Evolutionary conservation across 2,329 filamentous ascomycete species (phyloP), one percentile per base, ranked within the genome.

Genomic region (Atkinsonella hypoxylon): DNA sequence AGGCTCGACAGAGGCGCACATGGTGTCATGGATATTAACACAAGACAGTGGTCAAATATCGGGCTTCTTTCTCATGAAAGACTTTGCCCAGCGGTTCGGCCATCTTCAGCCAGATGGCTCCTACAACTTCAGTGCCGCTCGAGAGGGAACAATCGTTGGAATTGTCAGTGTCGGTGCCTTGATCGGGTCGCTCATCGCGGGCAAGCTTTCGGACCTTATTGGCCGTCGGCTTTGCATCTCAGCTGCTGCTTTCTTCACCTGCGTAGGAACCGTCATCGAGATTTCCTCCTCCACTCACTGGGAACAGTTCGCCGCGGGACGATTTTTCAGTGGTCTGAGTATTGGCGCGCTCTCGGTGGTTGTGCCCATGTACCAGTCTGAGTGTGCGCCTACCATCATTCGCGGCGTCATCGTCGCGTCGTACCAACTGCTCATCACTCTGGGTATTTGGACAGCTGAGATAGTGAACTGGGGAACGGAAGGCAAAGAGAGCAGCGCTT

Each of bases 391-490:
- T 0, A 74, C 79, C 53, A 75, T 79, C 52, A 77, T 86, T 47
- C 77, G 83, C 57, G 81, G 81, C 58, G 71, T 80, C 7, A 71
- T 85, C 39, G 75, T 86, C 30, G 74, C 76, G 1, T 77, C 74
- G 48, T 86, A 85, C 64, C 83, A 86, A 68, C 73, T 86, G 3
- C 78, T 84, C 62, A 82, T 86, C 61, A 86, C 82, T 0, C 69
- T 85, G 30, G 83, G 83, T 45, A 85, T 87, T 62, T 81, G 74
- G 71, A 68, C 67, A 22, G 71, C 73, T 38, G 75, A 78, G 58
- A 72, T 77, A 64, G 70, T 78, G 63, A 82, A 85, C 62, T 84
- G 70, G 59, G 80, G 80, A 7, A 85, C 82, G 7, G 68, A 78
- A 45, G 22, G 55, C 2, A 69, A 69, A 47, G 17, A 47, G 1